Evolutionary conservation across 257 asterid species (phyloP), one percentile per base, ranked within the genome.

Genomic region (Ophiorrhiza pumila): DNA sequence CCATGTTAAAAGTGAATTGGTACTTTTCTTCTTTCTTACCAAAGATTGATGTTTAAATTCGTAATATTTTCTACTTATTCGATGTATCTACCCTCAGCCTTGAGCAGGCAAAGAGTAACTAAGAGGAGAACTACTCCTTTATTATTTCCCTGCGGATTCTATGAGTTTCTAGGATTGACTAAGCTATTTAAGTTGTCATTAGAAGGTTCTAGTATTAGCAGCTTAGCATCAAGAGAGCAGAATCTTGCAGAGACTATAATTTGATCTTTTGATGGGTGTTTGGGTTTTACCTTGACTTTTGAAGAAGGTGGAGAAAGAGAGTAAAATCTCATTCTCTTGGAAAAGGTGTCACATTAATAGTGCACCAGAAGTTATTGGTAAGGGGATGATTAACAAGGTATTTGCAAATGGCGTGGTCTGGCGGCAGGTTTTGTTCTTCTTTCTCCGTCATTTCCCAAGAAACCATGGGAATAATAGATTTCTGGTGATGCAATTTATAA

Each of bases 1-100:
- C 74, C 78, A 76, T 68, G 82, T 84, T 73, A 89, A 82, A 76
- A 56, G 45, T 80, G 74, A 81, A 20, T 71, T 34, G 89, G 96
- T 87, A 78, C 45, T 43, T 49, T 67, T 75, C 13, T 27, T 67
- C 31, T 71, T 68, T 8, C 41, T 49, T 14, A 17, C 34, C 64
- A 32, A 17, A 34, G n/a, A 1, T 0, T 17, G 34, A 42, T 29
- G 8, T 23, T 23, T 7, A 68, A 37, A 42, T 49, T 29, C 32
- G 59, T 35, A 60, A 29, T 9, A 5, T 46, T n/a, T 41, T 56
- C 25, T 20, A 31, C 35, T 25, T 65, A n/a, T 34, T 41, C n/a
- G 42, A 25, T 65, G 27, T 31, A 25, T 29, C 57, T 37, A 55
- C 14, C 35, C 43, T 53, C 72, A 65, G 4, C 6, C 32, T 23